A percentile compares a stretch with the other conserved stretches of the same genome.
phyloP scores from a whole-genome alignment of 768 basidiomycete species.

The Melanogaster broomeanus region DNA sequence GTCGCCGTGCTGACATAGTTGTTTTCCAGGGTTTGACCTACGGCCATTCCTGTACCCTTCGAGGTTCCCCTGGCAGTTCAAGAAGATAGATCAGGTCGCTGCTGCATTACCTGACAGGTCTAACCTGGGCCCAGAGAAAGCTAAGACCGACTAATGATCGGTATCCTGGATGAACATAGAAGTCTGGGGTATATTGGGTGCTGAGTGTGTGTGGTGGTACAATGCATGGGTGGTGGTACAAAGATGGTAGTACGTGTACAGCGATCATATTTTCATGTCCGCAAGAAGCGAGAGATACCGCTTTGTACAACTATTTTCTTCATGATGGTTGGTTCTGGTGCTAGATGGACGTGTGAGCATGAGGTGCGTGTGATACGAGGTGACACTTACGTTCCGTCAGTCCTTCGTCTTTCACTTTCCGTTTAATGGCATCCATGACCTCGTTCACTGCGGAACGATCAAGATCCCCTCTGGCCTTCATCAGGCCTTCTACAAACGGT shows the following conservation, averaged over 20 bases:
- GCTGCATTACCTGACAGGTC: slow-evolving; percentile 75
- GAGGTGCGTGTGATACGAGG: neutral
- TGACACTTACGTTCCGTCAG: slow-evolving; percentile 72
- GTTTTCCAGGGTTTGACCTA: slow-evolving; percentile 78
- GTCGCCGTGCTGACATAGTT: slow-evolving; percentile 1
- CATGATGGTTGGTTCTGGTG: slow-evolving; percentile 86
- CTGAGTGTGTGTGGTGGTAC: slow-evolving; percentile 6
- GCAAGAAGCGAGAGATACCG: slow-evolving; percentile 74
- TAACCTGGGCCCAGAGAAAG: slow-evolving; percentile 38
- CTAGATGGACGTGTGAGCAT: slow-evolving; percentile 38
- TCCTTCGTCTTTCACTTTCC: slow-evolving; percentile 90
- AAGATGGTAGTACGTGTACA: slow-evolving; percentile 1
- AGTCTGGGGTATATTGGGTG: slow-evolving; percentile 12
- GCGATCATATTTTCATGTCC: slow-evolving; percentile 28
- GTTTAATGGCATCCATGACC: slow-evolving; percentile 90
- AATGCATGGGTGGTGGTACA: slow-evolving; percentile 5
- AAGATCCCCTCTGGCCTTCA: slow-evolving; percentile 88
- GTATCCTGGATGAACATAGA: slow-evolving; percentile 17
- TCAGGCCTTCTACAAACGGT: slow-evolving; percentile 85
- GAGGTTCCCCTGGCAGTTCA: slow-evolving; percentile 96
- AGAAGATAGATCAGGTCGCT: slow-evolving; percentile 88
- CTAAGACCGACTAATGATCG: slow-evolving; percentile 46
- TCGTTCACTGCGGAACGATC: slow-evolving; percentile 87
- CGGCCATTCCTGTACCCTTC: slow-evolving; percentile 96
- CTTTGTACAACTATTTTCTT: slow-evolving; percentile 83